phyloP scores from a whole-genome alignment of 371 early-diverging fungal genomes.

The Dichotomocladium elegans region DNA sequence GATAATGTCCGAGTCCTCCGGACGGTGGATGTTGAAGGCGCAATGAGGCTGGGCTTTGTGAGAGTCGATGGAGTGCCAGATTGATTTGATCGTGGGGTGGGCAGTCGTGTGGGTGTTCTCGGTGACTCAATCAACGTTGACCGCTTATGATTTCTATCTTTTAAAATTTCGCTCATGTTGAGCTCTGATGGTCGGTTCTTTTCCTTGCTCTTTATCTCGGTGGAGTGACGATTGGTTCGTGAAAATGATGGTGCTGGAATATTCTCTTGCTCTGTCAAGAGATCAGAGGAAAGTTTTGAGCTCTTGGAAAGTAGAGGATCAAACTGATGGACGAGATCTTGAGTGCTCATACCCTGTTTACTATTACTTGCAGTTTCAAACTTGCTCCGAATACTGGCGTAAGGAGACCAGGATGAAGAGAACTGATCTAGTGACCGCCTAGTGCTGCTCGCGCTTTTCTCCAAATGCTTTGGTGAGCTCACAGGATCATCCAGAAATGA shows the following conservation, averaged over 20 bases:
- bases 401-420: too few relatives aligned
- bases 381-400: slow-evolving; percentile 8
- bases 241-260: not conserved
- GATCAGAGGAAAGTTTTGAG: too few relatives aligned
- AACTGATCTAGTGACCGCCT: too few relatives aligned
- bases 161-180: not conserved
- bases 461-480: too few relatives aligned
- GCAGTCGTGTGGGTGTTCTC: slow-evolving; percentile 7
- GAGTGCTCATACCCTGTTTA: not conserved
- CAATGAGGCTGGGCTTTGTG: slow-evolving; percentile 8
- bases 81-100: slow-evolving; percentile 10
- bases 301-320: slow-evolving; percentile 10
- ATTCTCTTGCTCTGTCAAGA: too few relatives aligned
- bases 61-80: slow-evolving; percentile 3
- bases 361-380: slow-evolving; percentile 3
- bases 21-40: slow-evolving; percentile 5
- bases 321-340: slow-evolving; percentile 4
- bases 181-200: slow-evolving; percentile 3
- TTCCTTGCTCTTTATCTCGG: slow-evolving; percentile 7
- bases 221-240: slow-evolving; percentile 9
- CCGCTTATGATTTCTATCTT: not conserved
- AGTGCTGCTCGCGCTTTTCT: too few relatives aligned
- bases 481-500: not conserved
- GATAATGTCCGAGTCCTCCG: slow-evolving; percentile 14
- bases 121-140: slow-evolving; percentile 6